Evolutionary conservation across 768 basidiomycete species (phyloP).

Genomic region (Daedalea quercina): DNA sequence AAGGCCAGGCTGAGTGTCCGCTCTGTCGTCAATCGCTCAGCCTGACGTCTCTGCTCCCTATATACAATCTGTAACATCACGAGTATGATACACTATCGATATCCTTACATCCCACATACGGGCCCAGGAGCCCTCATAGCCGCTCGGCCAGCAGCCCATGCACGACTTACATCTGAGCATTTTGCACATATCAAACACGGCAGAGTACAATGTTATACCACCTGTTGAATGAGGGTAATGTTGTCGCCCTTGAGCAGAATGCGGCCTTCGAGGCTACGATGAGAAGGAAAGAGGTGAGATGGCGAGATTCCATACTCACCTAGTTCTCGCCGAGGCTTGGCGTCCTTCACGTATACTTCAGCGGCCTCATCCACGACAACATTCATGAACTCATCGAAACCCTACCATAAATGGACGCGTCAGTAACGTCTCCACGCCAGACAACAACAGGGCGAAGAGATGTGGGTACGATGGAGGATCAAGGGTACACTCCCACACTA

Average conservation of each 20-base stretch:
- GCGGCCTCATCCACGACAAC: conserved; percentile 89
- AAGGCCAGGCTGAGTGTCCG: conserved; percentile 73
- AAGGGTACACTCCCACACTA: conserved; percentile 2
- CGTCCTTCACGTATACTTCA: conserved; percentile 88
- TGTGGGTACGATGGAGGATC: neutral
- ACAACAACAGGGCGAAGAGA: neutral
- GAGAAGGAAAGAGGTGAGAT: neutral
- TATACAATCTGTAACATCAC: conserved; percentile 70
- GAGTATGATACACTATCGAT: neutral
- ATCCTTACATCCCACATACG: neutral
- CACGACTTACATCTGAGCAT: neutral
- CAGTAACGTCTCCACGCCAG: conserved; percentile 15
- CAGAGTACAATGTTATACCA: conserved; percentile 20
- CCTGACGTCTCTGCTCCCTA: conserved; percentile 63
- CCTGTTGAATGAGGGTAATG: conserved; percentile 92
- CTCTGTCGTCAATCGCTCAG: conserved; percentile 75
- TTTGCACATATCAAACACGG: neutral
- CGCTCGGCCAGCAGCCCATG: neutral
- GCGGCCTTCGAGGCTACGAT: conserved; percentile 52
- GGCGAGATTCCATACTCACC: conserved; percentile 37
- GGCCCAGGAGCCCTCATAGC: neutral
- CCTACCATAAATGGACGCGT: conserved; percentile 41
- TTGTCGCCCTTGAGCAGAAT: conserved; percentile 97
- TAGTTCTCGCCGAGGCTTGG: conserved; percentile 76
- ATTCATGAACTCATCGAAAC: conserved; percentile 99